Percentiles rank a stretch among this genome's conserved stretches.
Conservation (phyloP, 352 stramenopile species). For the Globisporangium viniferum region DNA sequence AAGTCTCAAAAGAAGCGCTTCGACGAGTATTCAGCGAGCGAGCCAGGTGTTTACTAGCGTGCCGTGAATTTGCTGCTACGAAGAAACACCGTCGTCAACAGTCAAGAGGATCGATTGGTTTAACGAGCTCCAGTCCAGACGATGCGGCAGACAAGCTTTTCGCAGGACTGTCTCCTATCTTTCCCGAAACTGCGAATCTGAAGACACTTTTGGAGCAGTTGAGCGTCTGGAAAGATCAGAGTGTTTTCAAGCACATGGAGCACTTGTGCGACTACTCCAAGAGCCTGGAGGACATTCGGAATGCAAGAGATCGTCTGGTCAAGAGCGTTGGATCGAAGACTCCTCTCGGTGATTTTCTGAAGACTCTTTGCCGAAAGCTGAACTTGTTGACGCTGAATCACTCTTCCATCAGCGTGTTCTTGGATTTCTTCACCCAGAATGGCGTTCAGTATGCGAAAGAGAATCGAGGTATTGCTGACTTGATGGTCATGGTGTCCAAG, state of each 20-base stretch:
- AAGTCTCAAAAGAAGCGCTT: conserved; percentile 63
- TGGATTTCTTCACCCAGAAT: conserved; percentile 41
- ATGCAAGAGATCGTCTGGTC: conserved; percentile 62
- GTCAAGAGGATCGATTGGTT: conserved; percentile 14
- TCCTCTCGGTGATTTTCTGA: conserved; percentile 69
- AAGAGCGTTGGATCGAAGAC: conserved; percentile 80
- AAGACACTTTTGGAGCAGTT: conserved; percentile 64
- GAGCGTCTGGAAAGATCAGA: conserved; percentile 72
- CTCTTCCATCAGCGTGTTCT: conserved; percentile 26
- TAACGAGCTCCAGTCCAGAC: conserved; percentile 17
- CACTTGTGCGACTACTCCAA: conserved; percentile 54
- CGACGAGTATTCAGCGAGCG: conserved; percentile 65
- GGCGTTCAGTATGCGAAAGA: conserved; percentile 28
- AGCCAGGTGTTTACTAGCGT: conserved; percentile 38
- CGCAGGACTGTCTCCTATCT: conserved; percentile 41
- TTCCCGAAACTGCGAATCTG: conserved; percentile 55
- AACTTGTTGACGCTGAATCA: conserved; percentile 69
- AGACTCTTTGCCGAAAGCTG: conserved; percentile 80
- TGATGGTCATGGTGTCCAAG: conserved; percentile 51
- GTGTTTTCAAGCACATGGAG: conserved; percentile 70
- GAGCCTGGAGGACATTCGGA: conserved; percentile 44
- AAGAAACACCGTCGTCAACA: conserved; percentile 41
- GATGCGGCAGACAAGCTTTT: conserved; percentile 34
- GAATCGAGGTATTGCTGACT: conserved; percentile 51
- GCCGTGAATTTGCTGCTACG: conserved; percentile 37